phyloP scores from a whole-genome alignment of 2,329 filamentous ascomycete genomes.

The Zymoseptoria passerinii region DNA sequence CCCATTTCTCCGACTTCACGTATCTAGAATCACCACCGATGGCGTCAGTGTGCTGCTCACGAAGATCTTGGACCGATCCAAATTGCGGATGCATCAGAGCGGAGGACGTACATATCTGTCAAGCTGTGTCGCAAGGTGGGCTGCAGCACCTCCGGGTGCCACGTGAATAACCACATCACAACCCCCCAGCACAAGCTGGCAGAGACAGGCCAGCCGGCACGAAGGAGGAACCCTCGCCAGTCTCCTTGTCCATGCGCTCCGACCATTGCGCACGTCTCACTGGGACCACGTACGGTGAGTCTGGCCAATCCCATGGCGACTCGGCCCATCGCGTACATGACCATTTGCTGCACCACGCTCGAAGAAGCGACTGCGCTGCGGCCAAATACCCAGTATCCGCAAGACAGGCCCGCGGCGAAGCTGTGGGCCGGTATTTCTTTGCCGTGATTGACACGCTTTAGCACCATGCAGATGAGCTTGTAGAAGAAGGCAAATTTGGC shows the following conservation, averaged over 20 bases:
- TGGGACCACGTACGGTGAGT: slow-evolving; percentile 60
- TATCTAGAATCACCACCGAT: slow-evolving; percentile 41
- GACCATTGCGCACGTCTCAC: slow-evolving; percentile 30
- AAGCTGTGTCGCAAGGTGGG: slow-evolving; percentile 88
- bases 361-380: slow-evolving; percentile 33
- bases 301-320: slow-evolving; percentile 78
- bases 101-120: slow-evolving; percentile 77
- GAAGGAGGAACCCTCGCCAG: slow-evolving; percentile 34
- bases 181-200: slow-evolving; percentile 82
- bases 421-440: not conserved
- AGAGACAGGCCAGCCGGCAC: slow-evolving; percentile 78
- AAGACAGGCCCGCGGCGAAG: not conserved
- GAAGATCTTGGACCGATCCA: not conserved
- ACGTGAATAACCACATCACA: slow-evolving; percentile 93
- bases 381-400: not conserved
- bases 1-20: slow-evolving; percentile 80
- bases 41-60: slow-evolving; percentile 26
- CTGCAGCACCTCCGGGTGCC: slow-evolving; percentile 86
- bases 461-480: not conserved
- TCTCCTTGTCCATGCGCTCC: slow-evolving; percentile 32
- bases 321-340: slow-evolving; percentile 93
- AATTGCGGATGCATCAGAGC: slow-evolving; percentile 4
- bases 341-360: slow-evolving; percentile 89
- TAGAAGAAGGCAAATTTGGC: slow-evolving; percentile 55
- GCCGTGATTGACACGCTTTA: not conserved